A percentile compares a stretch with the other conserved stretches of the same genome.
These are phyloP conservation scores for Bruguiera hainesii DNA, from an alignment of 441 rosid genomes.

Conservation along the genomic window DNA sequence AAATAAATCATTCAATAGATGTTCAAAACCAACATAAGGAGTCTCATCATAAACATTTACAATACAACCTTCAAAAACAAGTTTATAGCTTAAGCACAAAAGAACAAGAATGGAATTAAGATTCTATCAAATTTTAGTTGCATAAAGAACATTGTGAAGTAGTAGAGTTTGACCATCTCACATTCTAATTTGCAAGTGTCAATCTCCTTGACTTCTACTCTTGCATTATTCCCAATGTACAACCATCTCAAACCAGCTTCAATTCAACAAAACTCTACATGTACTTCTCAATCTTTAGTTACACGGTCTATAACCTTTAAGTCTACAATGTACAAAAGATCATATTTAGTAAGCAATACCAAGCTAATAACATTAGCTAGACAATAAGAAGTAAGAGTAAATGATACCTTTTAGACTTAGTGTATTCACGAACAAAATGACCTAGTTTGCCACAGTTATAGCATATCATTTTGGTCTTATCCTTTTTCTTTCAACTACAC, in stretches of 20 bases:
- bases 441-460: not conserved
- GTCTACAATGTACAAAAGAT: not conserved
- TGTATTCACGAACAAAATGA: not conserved
- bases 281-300: not conserved
- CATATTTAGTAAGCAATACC: too few species aligned
- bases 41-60: too few species aligned
- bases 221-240: not conserved
- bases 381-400: too few species aligned
- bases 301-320: not conserved
- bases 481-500: not conserved
- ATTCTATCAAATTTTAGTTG: not conserved
- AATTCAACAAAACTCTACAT: not conserved
- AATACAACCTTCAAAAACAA: too few species aligned
- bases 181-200: not conserved
- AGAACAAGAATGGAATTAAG: too few species aligned
- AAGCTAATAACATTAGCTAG: too few species aligned
- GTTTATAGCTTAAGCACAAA: too few species aligned
- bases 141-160: not conserved
- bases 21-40: too few species aligned
- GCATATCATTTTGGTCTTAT: conserved; percentile 2
- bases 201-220: not conserved
- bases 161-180: not conserved
- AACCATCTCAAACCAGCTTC: not conserved
- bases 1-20: too few species aligned
- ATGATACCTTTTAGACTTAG: too few species aligned